Percentiles rank a stretch among this genome's conserved stretches.
phyloP scores from a whole-genome alignment of 78 protist species.

The Dictyostelium purpureum region DNA sequence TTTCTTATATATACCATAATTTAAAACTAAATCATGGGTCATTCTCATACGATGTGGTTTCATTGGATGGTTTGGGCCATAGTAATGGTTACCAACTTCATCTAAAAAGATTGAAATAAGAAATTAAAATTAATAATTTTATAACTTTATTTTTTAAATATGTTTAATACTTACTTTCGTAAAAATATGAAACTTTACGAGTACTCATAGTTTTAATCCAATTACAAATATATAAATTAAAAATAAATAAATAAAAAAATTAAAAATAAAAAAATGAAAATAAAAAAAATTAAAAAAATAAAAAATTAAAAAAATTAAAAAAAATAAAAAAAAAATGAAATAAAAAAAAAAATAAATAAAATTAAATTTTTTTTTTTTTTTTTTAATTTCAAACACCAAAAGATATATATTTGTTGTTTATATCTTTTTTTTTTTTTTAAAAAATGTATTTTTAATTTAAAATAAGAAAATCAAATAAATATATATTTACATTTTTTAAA shows the following conservation, averaged over 20 bases:
- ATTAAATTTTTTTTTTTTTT: no score
- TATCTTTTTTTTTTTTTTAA: no score
- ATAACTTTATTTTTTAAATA: not conserved
- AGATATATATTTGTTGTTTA: no score
- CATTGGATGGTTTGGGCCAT: conserved; percentile 84
- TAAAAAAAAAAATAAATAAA: no score
- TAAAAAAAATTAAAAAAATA: no score
- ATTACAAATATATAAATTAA: not conserved
- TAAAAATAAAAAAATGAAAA: not conserved
- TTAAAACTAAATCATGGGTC: conserved; percentile 91
- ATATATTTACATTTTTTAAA: no score
- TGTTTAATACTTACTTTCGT: conserved; percentile 56
- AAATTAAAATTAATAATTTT: not conserved
- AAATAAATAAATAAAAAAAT: not conserved
- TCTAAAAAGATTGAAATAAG: not conserved
- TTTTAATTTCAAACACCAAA: no score
- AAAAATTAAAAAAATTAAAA: no score
- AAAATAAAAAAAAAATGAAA: no score
- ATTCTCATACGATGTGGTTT: conserved; percentile 94
- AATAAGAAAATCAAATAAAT: no score
- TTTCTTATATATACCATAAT: conserved; percentile 90
- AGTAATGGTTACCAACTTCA: conserved; percentile 78
- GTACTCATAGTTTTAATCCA: conserved; percentile 10
- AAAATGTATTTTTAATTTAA: no score
- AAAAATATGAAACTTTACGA: conserved; percentile 75